Evolutionary conservation across 805 yeast species (phyloP), one percentile per base, ranked within the genome.

Genomic region (Metschnikowia peoriensis): DNA sequence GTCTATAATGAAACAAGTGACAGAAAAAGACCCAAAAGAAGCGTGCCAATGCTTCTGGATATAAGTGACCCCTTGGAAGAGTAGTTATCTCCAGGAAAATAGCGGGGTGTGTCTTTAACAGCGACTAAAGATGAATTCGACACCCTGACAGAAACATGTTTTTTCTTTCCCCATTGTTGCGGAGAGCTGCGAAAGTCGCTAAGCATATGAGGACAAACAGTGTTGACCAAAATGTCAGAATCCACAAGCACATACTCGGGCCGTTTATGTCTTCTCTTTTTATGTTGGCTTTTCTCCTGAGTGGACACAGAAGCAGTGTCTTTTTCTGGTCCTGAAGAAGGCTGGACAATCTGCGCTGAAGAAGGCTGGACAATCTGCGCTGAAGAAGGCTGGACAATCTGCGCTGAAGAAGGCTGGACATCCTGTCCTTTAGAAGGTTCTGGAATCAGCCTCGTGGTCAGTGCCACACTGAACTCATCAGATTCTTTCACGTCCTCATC

Each of bases 191-290:
- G 46, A 41, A 55, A 57, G 39, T 52, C 58, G 28, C 47, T 47
- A 22, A 49, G 54, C 51, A 47, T 55, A 40, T 52, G 58, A 2
- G 54, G 49, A 39, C 58, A 55, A 2, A 50, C 27, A 16, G 48
- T 48, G 38, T 49, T 57, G 40, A 57, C 54, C 50, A 57, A 53
- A 29, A 57, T 45, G 17, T 47, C 50, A 9, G 54, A 22, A 22
- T 53, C 58, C 7, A 57, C 42, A 11, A 57, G 54, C 17, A 57
- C 54, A 28, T 54, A 53, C 22, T 44, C 52, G 6, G 54, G 54
- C 15, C 35, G 44, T n/a, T 35, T 22, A 28, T 22, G 14, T 17
- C 28, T 16, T 15, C 39, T 35, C 34, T 16, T 39, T 17, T 39
- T 43, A 29, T 28, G 28, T 15, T 17, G 45, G 35, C 14, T 10